These are phyloP conservation scores for Russula lepida DNA, from an alignment of 768 basidiomycete genomes.

Conservation along the genomic window DNA sequence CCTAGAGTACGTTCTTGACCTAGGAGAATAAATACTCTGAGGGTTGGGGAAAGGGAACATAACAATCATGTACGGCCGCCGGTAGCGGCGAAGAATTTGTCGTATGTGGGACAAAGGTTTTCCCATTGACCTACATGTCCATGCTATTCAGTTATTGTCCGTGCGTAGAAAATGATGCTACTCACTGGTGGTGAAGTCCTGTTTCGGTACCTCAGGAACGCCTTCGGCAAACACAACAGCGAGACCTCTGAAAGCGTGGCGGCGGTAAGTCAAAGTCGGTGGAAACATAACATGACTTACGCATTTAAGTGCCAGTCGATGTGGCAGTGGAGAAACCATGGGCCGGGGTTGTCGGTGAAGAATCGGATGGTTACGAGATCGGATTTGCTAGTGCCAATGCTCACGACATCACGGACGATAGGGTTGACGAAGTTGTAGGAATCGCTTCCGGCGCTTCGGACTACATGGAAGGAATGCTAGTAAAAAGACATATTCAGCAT, in stretches of 20 bases:
- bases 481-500: neutral
- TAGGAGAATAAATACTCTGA: neutral
- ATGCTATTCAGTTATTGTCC: neutral
- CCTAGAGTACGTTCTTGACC: neutral
- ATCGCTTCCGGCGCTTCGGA: slow-evolving; percentile 17
- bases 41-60: neutral
- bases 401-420: slow-evolving; percentile 38
- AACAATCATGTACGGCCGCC: neutral
- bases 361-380: slow-evolving; percentile 25
- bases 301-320: slow-evolving; percentile 28
- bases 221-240: slow-evolving; percentile 19
- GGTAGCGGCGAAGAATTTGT: neutral
- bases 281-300: neutral
- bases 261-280: neutral
- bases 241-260: slow-evolving; percentile 7
- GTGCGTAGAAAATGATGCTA: neutral
- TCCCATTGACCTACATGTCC: slow-evolving; percentile 11
- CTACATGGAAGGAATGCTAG: slow-evolving; percentile 22
- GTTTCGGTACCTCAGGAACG: slow-evolving; percentile 2
- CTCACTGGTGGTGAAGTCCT: neutral
- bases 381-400: slow-evolving; percentile 10
- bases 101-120: slow-evolving; percentile 13
- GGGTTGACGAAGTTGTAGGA: slow-evolving; percentile 31
- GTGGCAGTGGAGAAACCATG: slow-evolving; percentile 29
- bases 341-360: slow-evolving; percentile 27